phyloP scores from a whole-genome alignment of 805 yeast genomes.

The Saccharomycopsis guyanensis region DNA sequence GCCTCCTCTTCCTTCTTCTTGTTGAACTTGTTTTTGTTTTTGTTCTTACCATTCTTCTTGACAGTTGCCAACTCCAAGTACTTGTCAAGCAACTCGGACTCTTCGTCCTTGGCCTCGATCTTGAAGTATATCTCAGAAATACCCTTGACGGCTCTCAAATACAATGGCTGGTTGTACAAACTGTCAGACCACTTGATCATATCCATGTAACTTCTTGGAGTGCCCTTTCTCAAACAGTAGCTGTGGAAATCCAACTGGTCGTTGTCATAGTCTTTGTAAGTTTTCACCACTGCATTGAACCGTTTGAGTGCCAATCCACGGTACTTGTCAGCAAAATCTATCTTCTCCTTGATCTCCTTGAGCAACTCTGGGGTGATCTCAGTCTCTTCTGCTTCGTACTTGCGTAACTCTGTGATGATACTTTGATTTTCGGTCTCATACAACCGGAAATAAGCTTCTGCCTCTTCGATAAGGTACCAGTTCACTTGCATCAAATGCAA shows the following conservation, averaged over 20 bases:
- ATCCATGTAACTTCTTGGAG: slow-evolving; percentile 74
- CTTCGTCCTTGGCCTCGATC: slow-evolving; percentile 19
- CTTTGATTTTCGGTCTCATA: slow-evolving; percentile 30
- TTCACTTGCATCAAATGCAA: slow-evolving; percentile 84
- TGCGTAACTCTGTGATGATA: slow-evolving; percentile 19
- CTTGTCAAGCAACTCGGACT: slow-evolving; percentile 8
- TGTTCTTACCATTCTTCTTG: slow-evolving; percentile 12
- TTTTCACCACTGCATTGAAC: slow-evolving; percentile 53
- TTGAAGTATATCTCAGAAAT: slow-evolving; percentile 50
- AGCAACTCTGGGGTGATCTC: slow-evolving; percentile 25
- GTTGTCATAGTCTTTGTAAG: slow-evolving; percentile 61
- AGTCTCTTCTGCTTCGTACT: slow-evolving; percentile 12
- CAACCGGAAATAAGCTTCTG: slow-evolving; percentile 67
- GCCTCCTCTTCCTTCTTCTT: slow-evolving; percentile 13
- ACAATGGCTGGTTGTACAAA: slow-evolving; percentile 62
- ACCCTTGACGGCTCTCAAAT: slow-evolving; percentile 61
- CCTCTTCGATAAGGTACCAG: slow-evolving; percentile 82
- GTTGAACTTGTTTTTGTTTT: slow-evolving; percentile 11
- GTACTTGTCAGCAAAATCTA: slow-evolving; percentile 39
- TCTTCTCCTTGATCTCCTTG: slow-evolving; percentile 32
- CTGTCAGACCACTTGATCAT: slow-evolving; percentile 79
- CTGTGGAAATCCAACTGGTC: slow-evolving; percentile 96
- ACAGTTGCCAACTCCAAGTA: slow-evolving; percentile 1
- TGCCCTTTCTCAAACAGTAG: slow-evolving; percentile 84
- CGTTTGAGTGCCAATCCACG: slow-evolving; percentile 77